A percentile compares a stretch with the other conserved stretches of the same genome.
Evolutionary conservation across 345 rosid genomes (phyloP).

Genomic region (Physaria fendleri): DNA sequence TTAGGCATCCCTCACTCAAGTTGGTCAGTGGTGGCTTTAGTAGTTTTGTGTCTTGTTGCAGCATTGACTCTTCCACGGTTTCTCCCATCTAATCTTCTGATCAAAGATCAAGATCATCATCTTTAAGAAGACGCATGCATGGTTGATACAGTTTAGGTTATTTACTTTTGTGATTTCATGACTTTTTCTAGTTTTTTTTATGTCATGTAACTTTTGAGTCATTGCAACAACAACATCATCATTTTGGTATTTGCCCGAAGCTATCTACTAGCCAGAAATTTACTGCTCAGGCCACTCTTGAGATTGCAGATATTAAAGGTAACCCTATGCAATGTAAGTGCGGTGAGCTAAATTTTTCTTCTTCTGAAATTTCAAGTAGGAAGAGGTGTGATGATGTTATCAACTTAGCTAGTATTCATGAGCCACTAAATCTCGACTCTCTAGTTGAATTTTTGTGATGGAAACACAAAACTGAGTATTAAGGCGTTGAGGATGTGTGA

Average conservation of each 20-base stretch:
- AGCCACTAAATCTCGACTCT: slow-evolving; percentile 25
- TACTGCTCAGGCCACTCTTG: slow-evolving; percentile 48
- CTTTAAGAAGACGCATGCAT: too few species aligned
- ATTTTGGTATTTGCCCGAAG: slow-evolving; percentile 40
- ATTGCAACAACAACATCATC: too few species aligned
- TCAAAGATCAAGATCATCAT: slow-evolving; percentile 7
- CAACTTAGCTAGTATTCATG: slow-evolving; percentile 7
- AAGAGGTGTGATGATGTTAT: slow-evolving; percentile 19
- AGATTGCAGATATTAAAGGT: slow-evolving; percentile 59
- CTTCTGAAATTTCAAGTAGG: slow-evolving; percentile 21
- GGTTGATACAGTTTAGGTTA: too few species aligned
- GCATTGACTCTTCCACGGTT: slow-evolving; percentile 44
- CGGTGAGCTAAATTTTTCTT: slow-evolving; percentile 52
- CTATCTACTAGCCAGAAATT: slow-evolving; percentile 17
- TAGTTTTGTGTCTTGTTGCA: slow-evolving; percentile 40
- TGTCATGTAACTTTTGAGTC: too few species aligned
- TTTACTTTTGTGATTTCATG: too few species aligned
- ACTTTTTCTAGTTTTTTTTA: too few species aligned
- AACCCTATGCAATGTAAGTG: slow-evolving; percentile 76
- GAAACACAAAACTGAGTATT: slow-evolving; percentile 36
- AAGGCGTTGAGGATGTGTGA: slow-evolving; percentile 43
- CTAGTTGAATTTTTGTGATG: slow-evolving; percentile 32
- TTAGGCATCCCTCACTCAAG: slow-evolving; percentile 58
- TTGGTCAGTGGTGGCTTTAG: slow-evolving; percentile 49
- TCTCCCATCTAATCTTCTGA: slow-evolving; percentile 40